These are phyloP conservation scores for Phialocephala subalpina DNA, from an alignment of 2,329 filamentous ascomycete species.

Conservation along the genomic window DNA sequence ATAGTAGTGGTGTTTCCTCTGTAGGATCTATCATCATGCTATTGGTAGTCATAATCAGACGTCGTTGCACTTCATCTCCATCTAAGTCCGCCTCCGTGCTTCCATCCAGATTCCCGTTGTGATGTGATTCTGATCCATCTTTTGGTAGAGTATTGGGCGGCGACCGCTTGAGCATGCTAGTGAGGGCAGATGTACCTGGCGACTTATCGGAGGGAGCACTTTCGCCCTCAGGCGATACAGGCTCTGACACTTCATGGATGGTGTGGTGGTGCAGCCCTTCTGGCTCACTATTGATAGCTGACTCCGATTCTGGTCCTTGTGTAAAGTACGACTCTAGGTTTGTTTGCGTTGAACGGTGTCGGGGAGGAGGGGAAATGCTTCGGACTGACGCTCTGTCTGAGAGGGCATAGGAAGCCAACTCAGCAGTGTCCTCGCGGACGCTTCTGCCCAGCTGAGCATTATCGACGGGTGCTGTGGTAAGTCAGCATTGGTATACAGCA, in stretches of 20 bases:
- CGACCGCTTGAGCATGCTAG: slow-evolving; percentile 56
- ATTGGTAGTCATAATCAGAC: slow-evolving; percentile 36
- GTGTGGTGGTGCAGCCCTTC: slow-evolving; percentile 51
- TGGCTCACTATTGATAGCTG: slow-evolving; percentile 26
- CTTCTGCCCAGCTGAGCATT: slow-evolving; percentile 78
- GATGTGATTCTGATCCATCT: slow-evolving; percentile 9
- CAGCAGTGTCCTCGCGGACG: slow-evolving; percentile 86
- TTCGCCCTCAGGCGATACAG: slow-evolving; percentile 56
- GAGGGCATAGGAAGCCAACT: slow-evolving; percentile 83
- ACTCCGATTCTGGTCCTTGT: slow-evolving; percentile 34
- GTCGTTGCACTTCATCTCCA: slow-evolving; percentile 25
- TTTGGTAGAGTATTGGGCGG: slow-evolving; percentile 38
- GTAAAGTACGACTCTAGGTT: slow-evolving; percentile 40
- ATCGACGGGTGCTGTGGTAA: slow-evolving; percentile 61
- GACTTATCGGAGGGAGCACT: slow-evolving; percentile 43
- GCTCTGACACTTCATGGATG: slow-evolving; percentile 70
- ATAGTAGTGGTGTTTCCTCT: slow-evolving; percentile 43
- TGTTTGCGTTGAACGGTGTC: slow-evolving; percentile 33
- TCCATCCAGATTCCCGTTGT: neutral
- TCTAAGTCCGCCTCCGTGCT: slow-evolving; percentile 14
- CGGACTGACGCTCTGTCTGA: slow-evolving; percentile 60
- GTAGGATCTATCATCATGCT: slow-evolving; percentile 35
- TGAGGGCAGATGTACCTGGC: slow-evolving; percentile 54
- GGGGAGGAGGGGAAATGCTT: slow-evolving; percentile 41
- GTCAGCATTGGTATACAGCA: slow-evolving; percentile 21